Evolutionary conservation across 495 filamentous ascomycete genomes (phyloP), one percentile per base, ranked within the genome.

Genomic region (Penicillium nucicola): DNA sequence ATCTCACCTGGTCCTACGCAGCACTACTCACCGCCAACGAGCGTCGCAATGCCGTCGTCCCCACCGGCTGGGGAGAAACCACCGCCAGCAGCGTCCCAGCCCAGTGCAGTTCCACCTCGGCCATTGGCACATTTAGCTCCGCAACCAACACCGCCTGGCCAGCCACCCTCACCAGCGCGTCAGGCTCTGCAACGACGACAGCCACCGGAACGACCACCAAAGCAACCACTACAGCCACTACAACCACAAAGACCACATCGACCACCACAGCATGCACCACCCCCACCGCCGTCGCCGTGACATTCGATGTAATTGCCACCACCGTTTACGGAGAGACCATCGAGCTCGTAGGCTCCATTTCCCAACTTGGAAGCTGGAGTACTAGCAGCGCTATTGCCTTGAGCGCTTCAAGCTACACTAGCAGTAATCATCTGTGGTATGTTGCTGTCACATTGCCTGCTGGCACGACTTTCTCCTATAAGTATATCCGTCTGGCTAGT

Each of bases 391-490:
- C 76, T 0, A 39, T 86, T 1, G 56, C 78, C 0, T 67, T 89
- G 17, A 76, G 68, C 25, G 76, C 84, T 2, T 61, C 57, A 18
- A 45, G 68, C 5, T 89, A 88, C 53, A 81, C 79, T 2, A 50
- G 49, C 8, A 74, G 55, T 47, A 74, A 86, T 54, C 79, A 79
- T 2, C 47, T 84, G 9, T 89, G 85, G 85, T 75, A 48, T 37
- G 77, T 62, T 1, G 78, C 77, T 0, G 53, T 85, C 4, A 64
- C 58, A 2, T 53, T 88, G 2, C 62, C 75, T 0, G 75, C 76
- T 0, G 83, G 84, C 1, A 66, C 69, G 36, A 58, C 52, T 6
- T 72, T 90, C 23, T 52, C 84, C 63, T 89, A 89, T 59, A 90
- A 89, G 69, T 91, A 80, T 56, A 80, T 89, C 49, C 76, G 77